Percentiles rank a stretch among this genome's conserved stretches.
These are phyloP conservation scores for Fraxinus floribunda DNA, from an alignment of 305 asterid genomes.

Conservation along the genomic window DNA sequence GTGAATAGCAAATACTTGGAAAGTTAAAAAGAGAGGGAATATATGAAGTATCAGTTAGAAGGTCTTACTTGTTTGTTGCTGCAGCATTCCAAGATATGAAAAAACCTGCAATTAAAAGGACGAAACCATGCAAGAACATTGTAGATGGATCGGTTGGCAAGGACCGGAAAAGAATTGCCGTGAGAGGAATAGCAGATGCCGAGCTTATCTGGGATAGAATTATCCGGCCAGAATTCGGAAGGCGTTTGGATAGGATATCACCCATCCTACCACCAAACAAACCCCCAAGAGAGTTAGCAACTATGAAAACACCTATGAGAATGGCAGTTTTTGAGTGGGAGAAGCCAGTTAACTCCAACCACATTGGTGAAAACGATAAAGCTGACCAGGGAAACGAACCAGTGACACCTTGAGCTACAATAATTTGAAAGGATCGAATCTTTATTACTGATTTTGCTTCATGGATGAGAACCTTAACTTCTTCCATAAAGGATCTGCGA, in stretches of 20 bases:
- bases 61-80: conserved; percentile 74
- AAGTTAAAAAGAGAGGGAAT: background rate
- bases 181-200: conserved; percentile 68
- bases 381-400: conserved; percentile 88
- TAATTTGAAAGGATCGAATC: conserved; percentile 67
- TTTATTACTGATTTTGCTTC: conserved; percentile 59
- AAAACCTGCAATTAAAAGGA: conserved; percentile 60
- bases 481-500: conserved; percentile 38
- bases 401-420: conserved; percentile 75
- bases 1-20: background rate
- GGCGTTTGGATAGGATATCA: conserved; percentile 51
- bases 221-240: conserved; percentile 69
- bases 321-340: conserved; percentile 59
- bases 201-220: conserved; percentile 70
- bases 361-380: conserved; percentile 78
- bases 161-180: conserved; percentile 56
- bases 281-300: conserved; percentile 64
- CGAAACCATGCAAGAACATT: conserved; percentile 39
- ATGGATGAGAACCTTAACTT: conserved; percentile 41
- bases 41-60: background rate
- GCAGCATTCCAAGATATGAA: conserved; percentile 80
- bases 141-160: conserved; percentile 53
- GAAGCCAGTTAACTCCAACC: conserved; percentile 74
- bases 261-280: conserved; percentile 79
- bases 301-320: conserved; percentile 47